Evolutionary conservation across 495 filamentous ascomycete species (phyloP).

Genomic region (Hypoxylon fragiforme): DNA sequence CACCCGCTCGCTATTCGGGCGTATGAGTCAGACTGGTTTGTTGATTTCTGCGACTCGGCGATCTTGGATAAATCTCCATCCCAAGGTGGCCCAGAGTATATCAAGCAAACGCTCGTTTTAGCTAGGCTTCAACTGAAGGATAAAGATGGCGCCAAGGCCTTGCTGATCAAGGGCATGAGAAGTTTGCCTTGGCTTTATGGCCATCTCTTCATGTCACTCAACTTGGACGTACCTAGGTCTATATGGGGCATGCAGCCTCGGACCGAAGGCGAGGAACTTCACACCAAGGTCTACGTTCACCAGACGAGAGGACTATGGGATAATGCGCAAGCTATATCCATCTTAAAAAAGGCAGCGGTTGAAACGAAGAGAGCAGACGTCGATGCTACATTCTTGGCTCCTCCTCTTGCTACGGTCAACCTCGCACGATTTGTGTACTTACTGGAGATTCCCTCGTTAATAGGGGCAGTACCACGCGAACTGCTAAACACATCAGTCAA

Average conservation of each 20-base stretch:
- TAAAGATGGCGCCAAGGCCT: constrained; percentile 60
- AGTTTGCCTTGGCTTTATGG: constrained; percentile 80
- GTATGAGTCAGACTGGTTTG: constrained; percentile 71
- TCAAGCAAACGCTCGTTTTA: constrained; percentile 71
- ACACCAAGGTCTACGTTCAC: constrained; percentile 77
- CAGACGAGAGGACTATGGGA: constrained; percentile 90
- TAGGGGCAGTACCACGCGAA: constrained; percentile 58
- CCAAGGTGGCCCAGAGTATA: constrained; percentile 53
- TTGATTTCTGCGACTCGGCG: constrained; percentile 67
- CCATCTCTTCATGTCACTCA: constrained; percentile 74
- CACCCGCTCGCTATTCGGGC: constrained; percentile 84
- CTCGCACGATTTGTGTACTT: constrained; percentile 81
- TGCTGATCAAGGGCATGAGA: constrained; percentile 67
- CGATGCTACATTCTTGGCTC: constrained; percentile 51
- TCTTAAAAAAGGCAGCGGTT: constrained; percentile 72
- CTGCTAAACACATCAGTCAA: constrained; percentile 54
- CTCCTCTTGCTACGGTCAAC: constrained; percentile 44
- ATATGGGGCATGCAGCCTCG: constrained; percentile 81
- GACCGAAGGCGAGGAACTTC: constrained; percentile 68
- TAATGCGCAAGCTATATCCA: constrained; percentile 67
- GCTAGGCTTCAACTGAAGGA: constrained; percentile 73
- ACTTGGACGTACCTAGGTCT: constrained; percentile 69
- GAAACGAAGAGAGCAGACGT: constrained; percentile 50
- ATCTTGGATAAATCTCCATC: constrained; percentile 44
- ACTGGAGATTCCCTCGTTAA: constrained; percentile 69